Percentiles rank a stretch among this genome's conserved stretches.
Conservation (phyloP, 2,329 filamentous ascomycete genomes). For the Aspergillus tanneri region DNA sequence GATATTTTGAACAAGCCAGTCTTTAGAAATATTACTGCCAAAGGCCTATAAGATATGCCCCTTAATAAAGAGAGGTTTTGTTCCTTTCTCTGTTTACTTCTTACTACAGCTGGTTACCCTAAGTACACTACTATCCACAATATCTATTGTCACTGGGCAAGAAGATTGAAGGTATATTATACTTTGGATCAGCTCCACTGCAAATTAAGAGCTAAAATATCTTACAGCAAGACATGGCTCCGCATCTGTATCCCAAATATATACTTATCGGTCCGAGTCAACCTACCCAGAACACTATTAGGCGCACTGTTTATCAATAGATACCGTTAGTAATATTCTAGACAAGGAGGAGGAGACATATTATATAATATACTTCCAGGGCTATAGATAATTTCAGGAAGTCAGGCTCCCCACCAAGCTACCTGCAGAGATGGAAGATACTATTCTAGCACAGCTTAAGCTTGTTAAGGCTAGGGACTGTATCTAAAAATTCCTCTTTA, state of each 20-base stretch:
- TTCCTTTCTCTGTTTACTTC: neutral
- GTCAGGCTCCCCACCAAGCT: conserved; percentile 14
- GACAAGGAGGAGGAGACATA: conserved; percentile 17
- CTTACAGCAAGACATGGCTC: conserved; percentile 20
- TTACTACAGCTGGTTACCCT: neutral
- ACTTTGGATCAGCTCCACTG: neutral
- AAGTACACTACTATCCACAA: neutral
- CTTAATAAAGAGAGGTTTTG: conserved; percentile 3
- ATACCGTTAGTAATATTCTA: conserved; percentile 21
- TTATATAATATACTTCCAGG: conserved; percentile 20
- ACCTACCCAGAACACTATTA: conserved; percentile 21
- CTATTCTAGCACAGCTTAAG: conserved; percentile 14
- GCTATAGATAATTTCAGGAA: conserved; percentile 16
- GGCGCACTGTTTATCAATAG: conserved; percentile 20
- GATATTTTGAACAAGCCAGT: neutral
- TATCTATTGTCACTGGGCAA: neutral
- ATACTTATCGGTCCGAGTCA: conserved; percentile 14
- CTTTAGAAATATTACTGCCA: neutral
- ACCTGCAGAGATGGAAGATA: conserved; percentile 14
- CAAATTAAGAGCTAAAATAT: conserved; percentile 5
- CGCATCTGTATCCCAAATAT: conserved; percentile 23
- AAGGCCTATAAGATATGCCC: neutral
- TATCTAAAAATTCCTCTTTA: conserved; percentile 11
- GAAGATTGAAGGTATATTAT: conserved; percentile 1
- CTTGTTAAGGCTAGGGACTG: conserved; percentile 11